phyloP scores from a whole-genome alignment of 2,329 filamentous ascomycete genomes.

The Hymenoscyphus albidus region DNA sequence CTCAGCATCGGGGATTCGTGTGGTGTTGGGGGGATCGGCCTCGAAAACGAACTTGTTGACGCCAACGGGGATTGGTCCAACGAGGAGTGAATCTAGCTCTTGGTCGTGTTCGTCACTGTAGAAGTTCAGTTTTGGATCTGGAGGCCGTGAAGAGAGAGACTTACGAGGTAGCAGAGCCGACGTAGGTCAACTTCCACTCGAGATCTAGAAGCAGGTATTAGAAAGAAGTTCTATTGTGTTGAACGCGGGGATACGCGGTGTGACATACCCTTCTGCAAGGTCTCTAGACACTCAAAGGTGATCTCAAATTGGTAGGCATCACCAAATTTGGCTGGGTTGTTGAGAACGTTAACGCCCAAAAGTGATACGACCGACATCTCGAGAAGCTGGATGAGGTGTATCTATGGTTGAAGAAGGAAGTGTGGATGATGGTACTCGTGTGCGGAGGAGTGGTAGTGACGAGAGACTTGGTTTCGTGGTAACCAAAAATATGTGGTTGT shows the following conservation, averaged over 20 bases:
- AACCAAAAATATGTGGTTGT: slow-evolving; percentile 1
- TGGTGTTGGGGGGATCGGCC: slow-evolving; percentile 86
- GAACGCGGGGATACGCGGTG: slow-evolving; percentile 9
- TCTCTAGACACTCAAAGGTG: slow-evolving; percentile 95
- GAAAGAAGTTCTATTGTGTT: background rate
- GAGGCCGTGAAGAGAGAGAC: slow-evolving; percentile 36
- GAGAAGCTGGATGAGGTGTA: slow-evolving; percentile 19
- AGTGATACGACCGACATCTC: slow-evolving; percentile 95
- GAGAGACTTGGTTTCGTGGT: background rate
- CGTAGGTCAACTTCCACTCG: slow-evolving; percentile 99
- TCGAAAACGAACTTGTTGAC: slow-evolving; percentile 99
- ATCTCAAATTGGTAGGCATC: slow-evolving; percentile 97
- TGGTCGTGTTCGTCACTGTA: slow-evolving; percentile 77
- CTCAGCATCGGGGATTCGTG: slow-evolving; percentile 88
- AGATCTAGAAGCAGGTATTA: slow-evolving; percentile 59
- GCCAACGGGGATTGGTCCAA: slow-evolving; percentile 94
- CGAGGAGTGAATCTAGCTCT: slow-evolving; percentile 93
- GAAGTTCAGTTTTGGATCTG: slow-evolving; percentile 3
- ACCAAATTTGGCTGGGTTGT: slow-evolving; percentile 93
- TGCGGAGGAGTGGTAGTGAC: background rate
- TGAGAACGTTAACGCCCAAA: slow-evolving; percentile 89
- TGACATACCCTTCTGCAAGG: slow-evolving; percentile 77
- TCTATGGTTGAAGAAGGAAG: background rate
- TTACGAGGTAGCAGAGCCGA: slow-evolving; percentile 95
- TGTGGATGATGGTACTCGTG: background rate